Evolutionary conservation across 441 rosid species (phyloP).

Genomic region (Gossypium schwendimanii): DNA sequence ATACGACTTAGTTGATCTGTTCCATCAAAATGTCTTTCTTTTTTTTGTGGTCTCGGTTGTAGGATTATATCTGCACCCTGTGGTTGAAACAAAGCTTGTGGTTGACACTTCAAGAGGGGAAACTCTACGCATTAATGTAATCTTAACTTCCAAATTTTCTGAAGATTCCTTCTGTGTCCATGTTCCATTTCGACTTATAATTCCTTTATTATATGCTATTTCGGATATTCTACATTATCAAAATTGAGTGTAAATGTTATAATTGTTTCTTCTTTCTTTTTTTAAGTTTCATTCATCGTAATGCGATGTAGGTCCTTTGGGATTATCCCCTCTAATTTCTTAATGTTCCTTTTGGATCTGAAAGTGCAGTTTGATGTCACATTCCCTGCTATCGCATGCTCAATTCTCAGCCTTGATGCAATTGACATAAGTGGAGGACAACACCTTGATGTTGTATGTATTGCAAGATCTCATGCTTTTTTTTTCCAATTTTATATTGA

Average conservation of each 20-base stretch:
- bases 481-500: background rate
- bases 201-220: background rate
- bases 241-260: background rate
- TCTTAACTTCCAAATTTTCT: conserved; percentile 16
- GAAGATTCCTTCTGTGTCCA: background rate
- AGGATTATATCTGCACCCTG: conserved; percentile 78
- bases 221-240: background rate
- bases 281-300: background rate
- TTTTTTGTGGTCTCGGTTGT: conserved; percentile 21
- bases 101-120: conserved; percentile 96
- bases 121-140: conserved; percentile 79
- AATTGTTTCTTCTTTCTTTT: background rate
- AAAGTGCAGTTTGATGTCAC: conserved; percentile 79
- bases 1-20: background rate
- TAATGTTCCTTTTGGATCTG: conserved; percentile 5
- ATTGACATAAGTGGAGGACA: conserved; percentile 96
- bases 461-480: background rate
- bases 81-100: conserved; percentile 75
- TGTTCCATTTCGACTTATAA: background rate
- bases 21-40: background rate
- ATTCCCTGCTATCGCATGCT: conserved; percentile 91
- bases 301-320: background rate
- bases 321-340: background rate
- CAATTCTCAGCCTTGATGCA: conserved; percentile 87
- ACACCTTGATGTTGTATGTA: conserved; percentile 84